These are phyloP conservation scores for Diaporthe eres DNA, from an alignment of 2,329 filamentous ascomycete genomes.

Conservation along the genomic window DNA sequence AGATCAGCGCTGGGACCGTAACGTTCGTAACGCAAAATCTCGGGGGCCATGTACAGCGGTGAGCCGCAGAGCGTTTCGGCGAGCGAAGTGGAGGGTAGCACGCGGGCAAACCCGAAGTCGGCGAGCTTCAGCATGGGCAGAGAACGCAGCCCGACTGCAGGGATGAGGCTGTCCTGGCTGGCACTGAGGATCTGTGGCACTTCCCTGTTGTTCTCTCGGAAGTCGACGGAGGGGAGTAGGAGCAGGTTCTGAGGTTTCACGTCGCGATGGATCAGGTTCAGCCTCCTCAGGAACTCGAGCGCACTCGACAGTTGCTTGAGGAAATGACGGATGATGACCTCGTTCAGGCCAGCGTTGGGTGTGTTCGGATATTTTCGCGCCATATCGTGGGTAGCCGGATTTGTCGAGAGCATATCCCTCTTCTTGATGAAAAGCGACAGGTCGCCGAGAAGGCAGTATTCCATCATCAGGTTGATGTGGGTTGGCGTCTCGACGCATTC, in stretches of 20 bases:
- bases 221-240: slow-evolving; percentile 84
- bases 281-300: slow-evolving; percentile 86
- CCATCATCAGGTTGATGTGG: slow-evolving; percentile 98
- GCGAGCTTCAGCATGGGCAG: slow-evolving; percentile 97
- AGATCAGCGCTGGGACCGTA: slow-evolving; percentile 98
- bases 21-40: slow-evolving; percentile 96
- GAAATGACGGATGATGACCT: slow-evolving; percentile 97
- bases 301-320: slow-evolving; percentile 95
- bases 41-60: slow-evolving; percentile 97
- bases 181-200: slow-evolving; percentile 80
- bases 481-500: slow-evolving; percentile 90
- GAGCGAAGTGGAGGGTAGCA: slow-evolving; percentile 89
- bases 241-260: slow-evolving; percentile 98
- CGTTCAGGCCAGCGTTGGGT: slow-evolving; percentile 87
- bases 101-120: slow-evolving; percentile 98
- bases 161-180: slow-evolving; percentile 84
- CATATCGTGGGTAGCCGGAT: slow-evolving; percentile 89
- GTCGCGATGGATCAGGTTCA: slow-evolving; percentile 94
- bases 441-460: slow-evolving; percentile 97
- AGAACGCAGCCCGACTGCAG: slow-evolving; percentile 83
- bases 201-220: slow-evolving; percentile 72
- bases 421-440: slow-evolving; percentile 97
- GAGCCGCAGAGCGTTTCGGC: slow-evolving; percentile 98
- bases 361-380: slow-evolving; percentile 93
- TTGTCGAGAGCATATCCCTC: slow-evolving; percentile 82